Evolutionary conservation across 108 stramenopile genomes (phyloP).

Genomic region (Skeletonema tropicum): DNA sequence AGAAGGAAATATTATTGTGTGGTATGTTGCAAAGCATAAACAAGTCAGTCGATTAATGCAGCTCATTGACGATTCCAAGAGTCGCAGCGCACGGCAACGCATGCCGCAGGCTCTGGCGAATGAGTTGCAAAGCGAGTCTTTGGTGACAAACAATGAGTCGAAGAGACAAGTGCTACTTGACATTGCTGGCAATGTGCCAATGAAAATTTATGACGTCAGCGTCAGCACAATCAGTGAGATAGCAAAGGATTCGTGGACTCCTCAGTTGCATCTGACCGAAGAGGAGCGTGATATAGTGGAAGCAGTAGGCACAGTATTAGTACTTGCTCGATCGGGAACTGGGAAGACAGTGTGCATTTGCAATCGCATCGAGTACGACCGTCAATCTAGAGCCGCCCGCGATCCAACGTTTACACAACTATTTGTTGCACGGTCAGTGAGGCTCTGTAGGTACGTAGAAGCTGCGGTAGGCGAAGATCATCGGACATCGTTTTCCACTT

Average conservation of each 20-base stretch:
- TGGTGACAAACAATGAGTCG: not conserved
- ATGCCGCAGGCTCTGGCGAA: not conserved
- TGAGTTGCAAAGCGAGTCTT: not conserved
- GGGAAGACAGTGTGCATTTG: constrained; percentile 62
- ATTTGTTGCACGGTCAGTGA: constrained; percentile 54
- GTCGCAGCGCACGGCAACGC: constrained; percentile 36
- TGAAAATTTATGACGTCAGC: constrained; percentile 53
- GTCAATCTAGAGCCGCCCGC: constrained; percentile 9
- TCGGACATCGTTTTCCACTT: not conserved
- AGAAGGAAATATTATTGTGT: constrained; percentile 19
- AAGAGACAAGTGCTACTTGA: constrained; percentile 29
- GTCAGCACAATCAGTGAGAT: constrained; percentile 28
- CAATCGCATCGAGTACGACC: constrained; percentile 53
- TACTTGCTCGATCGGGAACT: constrained; percentile 57
- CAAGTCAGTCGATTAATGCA: constrained; percentile 52
- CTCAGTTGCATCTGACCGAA: constrained; percentile 50
- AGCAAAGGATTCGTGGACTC: constrained; percentile 36
- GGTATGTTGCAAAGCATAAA: constrained; percentile 59
- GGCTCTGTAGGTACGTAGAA: constrained; percentile 50
- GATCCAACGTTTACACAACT: constrained; percentile 37
- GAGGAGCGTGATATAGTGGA: constrained; percentile 58
- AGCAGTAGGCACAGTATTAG: constrained; percentile 49
- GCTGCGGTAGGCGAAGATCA: constrained; percentile 16
- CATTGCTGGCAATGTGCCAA: constrained; percentile 48
- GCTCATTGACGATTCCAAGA: constrained; percentile 56